Evolutionary conservation across 208 protist species (phyloP).

Genomic region (Zelonia costaricensis): DNA sequence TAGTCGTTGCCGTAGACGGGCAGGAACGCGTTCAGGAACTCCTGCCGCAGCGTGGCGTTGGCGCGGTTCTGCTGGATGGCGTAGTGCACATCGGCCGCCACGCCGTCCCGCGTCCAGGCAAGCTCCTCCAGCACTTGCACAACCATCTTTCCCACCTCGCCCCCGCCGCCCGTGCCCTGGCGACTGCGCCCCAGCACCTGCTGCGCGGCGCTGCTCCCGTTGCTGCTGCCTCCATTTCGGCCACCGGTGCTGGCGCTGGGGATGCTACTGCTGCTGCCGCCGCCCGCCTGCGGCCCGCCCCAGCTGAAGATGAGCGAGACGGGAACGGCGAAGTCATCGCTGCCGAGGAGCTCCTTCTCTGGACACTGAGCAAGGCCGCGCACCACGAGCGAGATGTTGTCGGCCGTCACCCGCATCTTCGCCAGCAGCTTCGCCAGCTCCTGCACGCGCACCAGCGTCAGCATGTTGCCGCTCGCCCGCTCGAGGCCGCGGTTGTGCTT

Average conservation of each 20-base stretch:
- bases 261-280: slow-evolving; percentile 8
- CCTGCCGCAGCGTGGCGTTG: slow-evolving; percentile 62
- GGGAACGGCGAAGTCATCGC: slow-evolving; percentile 72
- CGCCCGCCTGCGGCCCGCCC: slow-evolving; percentile 41
- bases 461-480: slow-evolving; percentile 63
- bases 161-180: slow-evolving; percentile 1
- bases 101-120: slow-evolving; percentile 65
- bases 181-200: slow-evolving; percentile 6
- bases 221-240: slow-evolving; percentile 12
- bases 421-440: slow-evolving; percentile 62
- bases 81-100: slow-evolving; percentile 82
- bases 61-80: slow-evolving; percentile 61
- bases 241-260: slow-evolving; percentile 16
- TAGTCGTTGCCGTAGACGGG: slow-evolving; percentile 68
- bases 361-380: slow-evolving; percentile 74
- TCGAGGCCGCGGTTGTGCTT: slow-evolving; percentile 44
- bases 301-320: slow-evolving; percentile 73
- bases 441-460: slow-evolving; percentile 58
- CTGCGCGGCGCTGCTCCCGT: slow-evolving; percentile 11
- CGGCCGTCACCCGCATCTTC: slow-evolving; percentile 56
- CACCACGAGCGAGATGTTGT: slow-evolving; percentile 59
- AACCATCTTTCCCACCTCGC: slow-evolving; percentile 50
- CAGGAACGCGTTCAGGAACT: slow-evolving; percentile 80
- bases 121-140: slow-evolving; percentile 77
- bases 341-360: slow-evolving; percentile 58